These are phyloP conservation scores for Ophiostoma tasmaniense DNA, from an alignment of 2,329 filamentous ascomycete genomes.

Conservation along the genomic window DNA sequence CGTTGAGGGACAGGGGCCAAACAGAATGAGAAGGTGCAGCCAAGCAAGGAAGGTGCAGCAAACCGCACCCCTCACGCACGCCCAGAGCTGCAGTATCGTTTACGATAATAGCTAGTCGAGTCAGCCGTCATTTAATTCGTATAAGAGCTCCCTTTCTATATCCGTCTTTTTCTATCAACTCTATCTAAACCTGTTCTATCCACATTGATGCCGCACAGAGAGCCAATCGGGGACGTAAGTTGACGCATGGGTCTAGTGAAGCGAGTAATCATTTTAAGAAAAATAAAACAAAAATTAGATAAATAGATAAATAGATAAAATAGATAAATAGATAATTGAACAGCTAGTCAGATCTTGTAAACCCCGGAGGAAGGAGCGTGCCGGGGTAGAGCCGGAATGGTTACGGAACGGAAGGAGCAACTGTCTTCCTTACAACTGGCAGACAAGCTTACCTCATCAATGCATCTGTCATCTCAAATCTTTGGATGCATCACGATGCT, in stretches of 20 bases:
- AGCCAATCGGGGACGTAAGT: conserved; percentile 12
- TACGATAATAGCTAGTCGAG: background rate
- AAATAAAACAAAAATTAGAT: background rate
- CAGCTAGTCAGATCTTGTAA: background rate
- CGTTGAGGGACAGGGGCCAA: no score
- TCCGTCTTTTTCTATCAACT: background rate
- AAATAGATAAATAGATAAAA: background rate
- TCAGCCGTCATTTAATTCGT: background rate
- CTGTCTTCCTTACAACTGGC: background rate
- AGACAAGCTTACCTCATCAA: background rate
- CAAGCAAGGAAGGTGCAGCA: background rate
- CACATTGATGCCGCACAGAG: background rate
- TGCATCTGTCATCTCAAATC: background rate
- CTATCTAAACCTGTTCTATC: background rate
- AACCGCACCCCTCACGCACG: background rate
- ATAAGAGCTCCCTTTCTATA: background rate
- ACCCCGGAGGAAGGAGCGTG: background rate
- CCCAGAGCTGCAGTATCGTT: background rate
- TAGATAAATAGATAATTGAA: background rate
- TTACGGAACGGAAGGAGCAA: background rate
- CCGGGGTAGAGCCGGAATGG: background rate
- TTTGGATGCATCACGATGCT: background rate
- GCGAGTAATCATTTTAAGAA: background rate
- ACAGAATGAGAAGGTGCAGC: no score
- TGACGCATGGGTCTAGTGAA: background rate